Base-by-base conservation (phyloP, 202 grass and related monocot species). In the Hordeum pubiflorum region DNA sequence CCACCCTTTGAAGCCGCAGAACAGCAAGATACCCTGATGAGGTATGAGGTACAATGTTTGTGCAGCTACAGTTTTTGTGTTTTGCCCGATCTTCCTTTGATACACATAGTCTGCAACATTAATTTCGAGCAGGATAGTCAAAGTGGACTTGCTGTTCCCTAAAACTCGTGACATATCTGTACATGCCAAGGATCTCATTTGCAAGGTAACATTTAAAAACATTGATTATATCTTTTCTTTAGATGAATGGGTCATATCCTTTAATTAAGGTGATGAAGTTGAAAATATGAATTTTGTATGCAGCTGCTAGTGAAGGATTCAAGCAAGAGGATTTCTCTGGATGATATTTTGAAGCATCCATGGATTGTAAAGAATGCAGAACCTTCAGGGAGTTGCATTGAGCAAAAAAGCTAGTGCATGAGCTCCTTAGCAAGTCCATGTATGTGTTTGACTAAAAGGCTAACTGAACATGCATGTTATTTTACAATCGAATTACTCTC, bases 271-370 rank as follows among this genome's bases (percentile, higher is more conserved):
- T 27, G 26, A 15, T 29, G 34, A 40, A 29, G 57, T 20, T 58
- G n/a, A 54, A 56, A 15, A 23, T 77, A 40, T 26, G 9, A 77
- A 10, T 90, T 72, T 24, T 72, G 34, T 64, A 76, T 83, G 63
- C 66, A 98, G 92, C 92, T 98, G 57, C 86, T 98, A 29, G 95
- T 95, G 73, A 98, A 98, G 86, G 95, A 98, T 69, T 91, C 95
- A 58, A 88, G 82, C 79, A 98, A 95, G 87, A 89, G 96, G 58
- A 87, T 95, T 20, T 93, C 86, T 69, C 72, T 98, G 75, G 58
- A 91, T 33, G 90, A 98, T 74, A 91, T 98, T 62, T 69, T 98
- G 87, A 93, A 79, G 39, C 96, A 98, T 83, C 89, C 88, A 44
- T 98, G 92, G 92, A 95, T 98, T 58, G 72, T 86, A 56, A 89